These are phyloP conservation scores for Oidium heveae DNA, from an alignment of 2,329 filamentous ascomycete genomes.

Conservation along the genomic window DNA sequence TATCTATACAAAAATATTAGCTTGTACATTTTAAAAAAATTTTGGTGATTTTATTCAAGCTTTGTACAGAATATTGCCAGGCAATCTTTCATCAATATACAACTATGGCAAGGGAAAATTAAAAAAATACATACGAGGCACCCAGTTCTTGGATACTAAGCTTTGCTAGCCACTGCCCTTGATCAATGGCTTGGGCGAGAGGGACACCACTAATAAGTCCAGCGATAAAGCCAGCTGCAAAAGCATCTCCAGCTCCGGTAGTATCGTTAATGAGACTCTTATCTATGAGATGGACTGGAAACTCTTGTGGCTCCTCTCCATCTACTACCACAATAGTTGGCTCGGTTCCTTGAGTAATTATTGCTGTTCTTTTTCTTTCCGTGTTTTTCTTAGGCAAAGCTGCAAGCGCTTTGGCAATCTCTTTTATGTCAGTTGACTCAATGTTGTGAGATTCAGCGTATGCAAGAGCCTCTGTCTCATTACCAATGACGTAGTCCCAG, in stretches of 20 bases:
- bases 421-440: slow-evolving; percentile 49
- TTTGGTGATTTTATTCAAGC: no score
- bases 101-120: no score
- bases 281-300: slow-evolving; percentile 57
- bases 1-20: slow-evolving; percentile 24
- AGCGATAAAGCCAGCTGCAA: slow-evolving; percentile 80
- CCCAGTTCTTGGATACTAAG: slow-evolving; percentile 88
- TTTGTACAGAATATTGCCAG: no score
- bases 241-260: slow-evolving; percentile 90
- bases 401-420: slow-evolving; percentile 68
- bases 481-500: slow-evolving; percentile 91
- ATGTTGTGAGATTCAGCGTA: slow-evolving; percentile 67
- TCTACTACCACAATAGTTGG: slow-evolving; percentile 68
- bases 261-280: slow-evolving; percentile 73
- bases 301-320: slow-evolving; percentile 47
- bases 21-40: no score
- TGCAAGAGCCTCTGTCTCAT: slow-evolving; percentile 79
- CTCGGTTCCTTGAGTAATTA: slow-evolving; percentile 85
- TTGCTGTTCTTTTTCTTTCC: slow-evolving; percentile 58
- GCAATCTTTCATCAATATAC: no score
- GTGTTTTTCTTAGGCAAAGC: slow-evolving; percentile 80
- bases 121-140: slow-evolving; percentile 49
- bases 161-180: slow-evolving; percentile 90
- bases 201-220: slow-evolving; percentile 67
- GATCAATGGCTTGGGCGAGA: slow-evolving; percentile 56